phyloP scores from a whole-genome alignment of 306 rosid genomes.

The cucumber (Cucumis sativus) region Cucumber_9930_V3 NC_026661.2:21842001-21842500 shows the following conservation, averaged over 20 bases:
- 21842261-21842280: background rate
- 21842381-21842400: slow-evolving; percentile 96
- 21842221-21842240: background rate
- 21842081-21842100: background rate
- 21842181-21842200: background rate
- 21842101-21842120: background rate
- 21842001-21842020: background rate
- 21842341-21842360: slow-evolving; percentile 9
- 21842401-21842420: slow-evolving; percentile 81
- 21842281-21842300: background rate
- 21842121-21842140: background rate
- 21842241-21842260: background rate
- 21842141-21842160: background rate
- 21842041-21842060: background rate
- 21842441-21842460: background rate
- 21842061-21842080: background rate
- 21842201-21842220: background rate
- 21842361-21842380: slow-evolving; percentile 83
- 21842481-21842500: background rate
- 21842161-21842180: background rate
- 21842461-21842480: background rate
- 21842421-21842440: slow-evolving; percentile 63
- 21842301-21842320: background rate
- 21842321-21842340: background rate
- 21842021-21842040: background rate